Evolutionary conservation across 148 eudicot genomes (phyloP), one percentile per base, ranked within the genome.

Genomic region (Vaccinium darrowii): DNA sequence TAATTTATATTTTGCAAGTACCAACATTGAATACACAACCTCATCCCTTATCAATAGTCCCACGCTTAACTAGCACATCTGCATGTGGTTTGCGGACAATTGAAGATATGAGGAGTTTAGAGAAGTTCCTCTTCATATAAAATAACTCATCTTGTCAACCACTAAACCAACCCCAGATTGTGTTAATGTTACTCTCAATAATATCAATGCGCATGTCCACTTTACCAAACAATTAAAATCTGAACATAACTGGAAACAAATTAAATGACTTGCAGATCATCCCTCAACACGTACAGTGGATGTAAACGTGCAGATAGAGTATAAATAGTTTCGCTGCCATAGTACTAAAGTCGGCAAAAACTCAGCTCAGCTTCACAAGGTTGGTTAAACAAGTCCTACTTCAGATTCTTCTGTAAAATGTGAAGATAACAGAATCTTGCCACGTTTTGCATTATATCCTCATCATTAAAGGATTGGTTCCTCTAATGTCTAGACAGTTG

Each of bases 1-100:
- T 19, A 36, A 14, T 43, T 39, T 43, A 6, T 18, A 43, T 75
- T 8, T 75, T 8, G 23, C 23, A n/a, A 47, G 78, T 9, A 43
- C 76, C 76, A 72, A 43, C 27, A 43, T 16, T 74, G 50, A 74
- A 74, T 74, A n/a, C 78, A 74, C 51, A 74, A 74, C 51, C 51
- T 74, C 78, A 39, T 39, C 78, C 51, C 15, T 39, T n/a, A 12
- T 23, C 30, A n/a, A 63, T 23, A 9, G 71, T 63, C 71, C 71
- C 12, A 10, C 1, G 2, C 36, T 25, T 25, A 13, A 67, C 36
- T 12, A 67, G 25, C 13, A 53, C 56, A 67, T 12, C 36, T 21
- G 25, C 5, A 67, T 4, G 73, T 21, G 27, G 27, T 25, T 25
- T 25, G 73, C 39, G 4, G 39, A 33, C 12, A 4, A 67, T 67